phyloP scores from a whole-genome alignment of 495 filamentous ascomycete genomes.

The Xylaria grammica region DNA sequence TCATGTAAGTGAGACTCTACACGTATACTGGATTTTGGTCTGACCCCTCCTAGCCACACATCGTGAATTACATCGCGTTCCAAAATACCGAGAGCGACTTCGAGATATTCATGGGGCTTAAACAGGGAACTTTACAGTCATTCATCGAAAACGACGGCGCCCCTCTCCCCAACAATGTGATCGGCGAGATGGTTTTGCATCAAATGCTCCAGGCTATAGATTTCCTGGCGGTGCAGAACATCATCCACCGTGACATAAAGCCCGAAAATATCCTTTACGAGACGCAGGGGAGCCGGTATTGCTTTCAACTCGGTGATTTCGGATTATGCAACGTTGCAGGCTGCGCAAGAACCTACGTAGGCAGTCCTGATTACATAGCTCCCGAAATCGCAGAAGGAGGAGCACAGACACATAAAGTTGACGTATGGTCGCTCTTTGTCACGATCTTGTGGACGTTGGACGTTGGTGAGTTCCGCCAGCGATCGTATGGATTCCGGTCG shows the following conservation, averaged over 20 bases:
- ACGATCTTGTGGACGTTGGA: constrained; percentile 16
- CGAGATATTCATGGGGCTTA: constrained; percentile 22
- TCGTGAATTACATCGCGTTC: constrained; percentile 15
- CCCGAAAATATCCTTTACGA: constrained; percentile 70
- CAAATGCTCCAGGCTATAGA: constrained; percentile 35
- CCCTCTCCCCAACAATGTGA: background rate
- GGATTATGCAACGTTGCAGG: constrained; percentile 20
- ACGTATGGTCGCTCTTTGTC: constrained; percentile 37
- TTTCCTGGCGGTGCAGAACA: constrained; percentile 45
- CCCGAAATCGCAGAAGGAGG: constrained; percentile 23
- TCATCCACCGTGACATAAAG: constrained; percentile 76
- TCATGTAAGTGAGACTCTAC: constrained; percentile 15
- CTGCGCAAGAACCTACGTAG: background rate
- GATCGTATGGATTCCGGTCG: too few species aligned
- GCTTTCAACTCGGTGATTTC: constrained; percentile 34
- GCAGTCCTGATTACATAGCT: constrained; percentile 25
- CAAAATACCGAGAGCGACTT: background rate
- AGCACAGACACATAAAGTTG: constrained; percentile 24
- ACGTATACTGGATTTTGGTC: too few species aligned
- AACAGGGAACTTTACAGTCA: constrained; percentile 1
- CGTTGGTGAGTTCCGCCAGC: background rate
- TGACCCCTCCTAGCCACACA: constrained; percentile 2
- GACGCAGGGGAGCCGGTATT: background rate
- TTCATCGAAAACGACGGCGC: background rate
- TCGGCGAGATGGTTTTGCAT: background rate